Evolutionary conservation across 1,284 basidiomycete species (phyloP).

Genomic region (Malassezia cuniculi): DNA sequence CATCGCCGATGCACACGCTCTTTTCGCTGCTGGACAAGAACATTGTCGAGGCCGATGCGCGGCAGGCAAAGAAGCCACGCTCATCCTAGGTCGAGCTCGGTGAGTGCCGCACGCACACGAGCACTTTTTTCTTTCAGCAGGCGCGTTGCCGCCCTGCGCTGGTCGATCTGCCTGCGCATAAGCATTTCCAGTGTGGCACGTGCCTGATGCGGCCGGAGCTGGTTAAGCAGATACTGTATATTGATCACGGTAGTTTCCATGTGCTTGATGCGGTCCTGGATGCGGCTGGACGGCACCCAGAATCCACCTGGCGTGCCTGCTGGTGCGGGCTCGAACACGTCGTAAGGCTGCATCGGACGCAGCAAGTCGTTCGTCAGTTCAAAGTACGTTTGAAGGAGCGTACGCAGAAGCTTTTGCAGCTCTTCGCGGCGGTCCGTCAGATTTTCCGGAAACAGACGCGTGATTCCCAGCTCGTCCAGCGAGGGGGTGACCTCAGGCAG

Average conservation of each 20-base stretch:
- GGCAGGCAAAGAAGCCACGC: background rate
- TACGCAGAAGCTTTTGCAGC: constrained; percentile 41
- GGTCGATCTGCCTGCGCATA: constrained; percentile 26
- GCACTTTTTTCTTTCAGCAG: constrained; percentile 21
- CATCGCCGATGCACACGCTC: constrained; percentile 10
- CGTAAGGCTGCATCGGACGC: constrained; percentile 31
- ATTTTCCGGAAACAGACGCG: constrained; percentile 14
- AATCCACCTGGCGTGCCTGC: constrained; percentile 5
- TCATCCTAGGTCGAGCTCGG: background rate
- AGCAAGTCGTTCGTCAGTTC: constrained; percentile 26
- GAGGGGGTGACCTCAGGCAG: constrained; percentile 31
- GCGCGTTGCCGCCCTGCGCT: constrained; percentile 24
- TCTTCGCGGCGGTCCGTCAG: constrained; percentile 2
- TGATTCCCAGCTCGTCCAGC: constrained; percentile 29
- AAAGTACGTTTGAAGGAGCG: constrained; percentile 38
- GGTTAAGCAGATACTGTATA: constrained; percentile 39
- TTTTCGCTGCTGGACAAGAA: constrained; percentile 9
- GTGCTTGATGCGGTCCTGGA: constrained; percentile 30
- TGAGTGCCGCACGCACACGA: constrained; percentile 4
- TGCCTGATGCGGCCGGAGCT: constrained; percentile 34
- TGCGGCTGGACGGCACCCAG: constrained; percentile 23
- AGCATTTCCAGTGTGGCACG: constrained; percentile 27
- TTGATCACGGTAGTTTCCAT: constrained; percentile 39
- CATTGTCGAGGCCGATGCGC: constrained; percentile 1
- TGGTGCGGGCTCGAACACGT: constrained; percentile 20